Evolutionary conservation across 2,329 filamentous ascomycete species (phyloP), one percentile per base, ranked within the genome.

Genomic region (Penicillium fuscoglaucum): DNA sequence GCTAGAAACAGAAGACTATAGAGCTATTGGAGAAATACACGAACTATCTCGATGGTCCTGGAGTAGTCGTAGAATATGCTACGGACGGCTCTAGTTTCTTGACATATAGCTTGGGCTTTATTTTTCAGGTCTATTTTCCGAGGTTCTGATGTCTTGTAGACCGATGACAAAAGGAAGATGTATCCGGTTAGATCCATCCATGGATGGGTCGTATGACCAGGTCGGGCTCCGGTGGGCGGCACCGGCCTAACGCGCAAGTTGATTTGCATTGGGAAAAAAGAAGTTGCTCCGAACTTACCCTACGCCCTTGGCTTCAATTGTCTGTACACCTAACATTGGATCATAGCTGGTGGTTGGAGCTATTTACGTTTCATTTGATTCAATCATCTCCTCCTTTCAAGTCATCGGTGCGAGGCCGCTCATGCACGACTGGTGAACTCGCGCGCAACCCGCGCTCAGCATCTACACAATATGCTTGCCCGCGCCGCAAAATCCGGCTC

Each of bases 401-500:
- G 21, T 39, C 17, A 40, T 48, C 44, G n/a, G 35, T 41, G 17
- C 33, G 17, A 60, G 48, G 13, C 45, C 55, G 52, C 60, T 59
- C 52, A 63, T 66, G 65, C 55, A 62, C 55, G 43, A 59, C 52
- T 64, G 61, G 60, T 66, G 55, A 66, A 37, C 24, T 51, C 52
- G 59, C 65, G 67, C 65, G 68, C 65, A 66, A 55, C 60, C 62
- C 46, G 71, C 65, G 69, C 65, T 64, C 61, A 64, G 48, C 61
- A 59, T 61, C 48, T 52, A 40, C 54, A 65, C 54, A 65, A 55
- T 55, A 76, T 76, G 70, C 68, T 74, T 52, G 55, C 70, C 40
- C 71, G 71, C 59, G 65, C 73, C 59, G 59, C 66, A 51, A 67
- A 65, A 52, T 60, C 65, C 51, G 63, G 66, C 39, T 65, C 74